Conservation (phyloP, 2,329 filamentous ascomycete species). For the Alternaria brassicicola region DNA sequence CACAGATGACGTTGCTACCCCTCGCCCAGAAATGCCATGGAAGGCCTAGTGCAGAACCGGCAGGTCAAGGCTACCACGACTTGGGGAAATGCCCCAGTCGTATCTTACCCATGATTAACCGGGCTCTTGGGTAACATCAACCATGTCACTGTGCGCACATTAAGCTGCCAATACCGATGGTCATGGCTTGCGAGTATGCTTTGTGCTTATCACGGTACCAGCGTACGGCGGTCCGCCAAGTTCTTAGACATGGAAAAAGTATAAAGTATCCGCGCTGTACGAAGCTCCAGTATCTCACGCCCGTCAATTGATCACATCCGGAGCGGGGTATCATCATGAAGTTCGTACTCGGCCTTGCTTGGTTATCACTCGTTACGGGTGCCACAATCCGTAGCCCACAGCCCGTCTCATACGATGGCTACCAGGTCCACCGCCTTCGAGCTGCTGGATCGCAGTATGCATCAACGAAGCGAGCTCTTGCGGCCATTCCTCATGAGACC, state of each 20-base stretch:
- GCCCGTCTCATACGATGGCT: conserved; percentile 47
- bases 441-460: conserved; percentile 39
- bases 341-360: conserved; percentile 19
- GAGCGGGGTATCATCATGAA: conserved; percentile 18
- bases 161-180: conserved; percentile 5
- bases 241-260: neutral
- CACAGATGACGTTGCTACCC: conserved; percentile 22
- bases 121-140: conserved; percentile 1
- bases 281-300: neutral
- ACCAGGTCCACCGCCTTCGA: conserved; percentile 50
- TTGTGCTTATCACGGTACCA: conserved; percentile 2
- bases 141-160: conserved; percentile 12
- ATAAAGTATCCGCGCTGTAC: conserved; percentile 1
- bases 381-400: conserved; percentile 32
- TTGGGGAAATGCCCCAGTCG: conserved; percentile 12
- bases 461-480: conserved; percentile 44
- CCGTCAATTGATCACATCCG: neutral
- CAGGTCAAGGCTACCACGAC: conserved; percentile 26
- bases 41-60: conserved; percentile 24
- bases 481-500: conserved; percentile 43
- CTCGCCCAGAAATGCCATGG: conserved; percentile 31
- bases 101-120: conserved; percentile 15
- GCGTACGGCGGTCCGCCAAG: neutral
- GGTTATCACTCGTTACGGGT: conserved; percentile 24
- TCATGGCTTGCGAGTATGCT: conserved; percentile 3